Percentiles rank a stretch among this genome's conserved stretches.
phyloP scores from a whole-genome alignment of 139 green algal genomes.

The Closterium sp. region DNA sequence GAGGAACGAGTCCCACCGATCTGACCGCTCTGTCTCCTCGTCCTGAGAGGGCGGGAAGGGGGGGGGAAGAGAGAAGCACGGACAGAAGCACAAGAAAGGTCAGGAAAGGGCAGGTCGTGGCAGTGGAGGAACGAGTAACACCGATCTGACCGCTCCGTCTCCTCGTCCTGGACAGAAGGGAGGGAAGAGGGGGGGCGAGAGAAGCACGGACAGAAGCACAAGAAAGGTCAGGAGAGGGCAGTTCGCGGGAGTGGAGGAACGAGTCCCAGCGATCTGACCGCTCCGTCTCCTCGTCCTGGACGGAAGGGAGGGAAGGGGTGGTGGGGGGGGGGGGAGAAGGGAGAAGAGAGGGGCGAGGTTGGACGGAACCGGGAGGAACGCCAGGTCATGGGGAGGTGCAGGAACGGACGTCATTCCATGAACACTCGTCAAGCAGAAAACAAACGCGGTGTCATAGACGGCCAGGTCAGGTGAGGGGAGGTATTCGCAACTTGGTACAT shows the following conservation, averaged over 20 bases:
- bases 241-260: not conserved
- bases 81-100: no score
- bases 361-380: no score
- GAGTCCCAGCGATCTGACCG: constrained; percentile 18
- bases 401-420: no score
- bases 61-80: no score
- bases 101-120: no score
- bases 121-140: constrained; percentile 23
- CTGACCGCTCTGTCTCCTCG: constrained; percentile 25
- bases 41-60: not conserved
- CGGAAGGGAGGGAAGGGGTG: not conserved
- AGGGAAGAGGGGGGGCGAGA: not conserved
- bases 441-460: no score
- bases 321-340: not conserved
- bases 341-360: no score
- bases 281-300: constrained; percentile 23
- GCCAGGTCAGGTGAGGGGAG: no score
- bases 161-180: constrained; percentile 4
- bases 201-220: not conserved
- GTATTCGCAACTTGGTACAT: not conserved
- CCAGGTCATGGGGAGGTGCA: no score
- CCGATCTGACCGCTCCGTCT: constrained; percentile 20
- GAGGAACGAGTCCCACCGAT: constrained; percentile 23
- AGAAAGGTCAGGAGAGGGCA: not conserved
- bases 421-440: no score